phyloP scores from a whole-genome alignment of 805 yeast species.

The Isabelozyma pseudorhagii region DNA sequence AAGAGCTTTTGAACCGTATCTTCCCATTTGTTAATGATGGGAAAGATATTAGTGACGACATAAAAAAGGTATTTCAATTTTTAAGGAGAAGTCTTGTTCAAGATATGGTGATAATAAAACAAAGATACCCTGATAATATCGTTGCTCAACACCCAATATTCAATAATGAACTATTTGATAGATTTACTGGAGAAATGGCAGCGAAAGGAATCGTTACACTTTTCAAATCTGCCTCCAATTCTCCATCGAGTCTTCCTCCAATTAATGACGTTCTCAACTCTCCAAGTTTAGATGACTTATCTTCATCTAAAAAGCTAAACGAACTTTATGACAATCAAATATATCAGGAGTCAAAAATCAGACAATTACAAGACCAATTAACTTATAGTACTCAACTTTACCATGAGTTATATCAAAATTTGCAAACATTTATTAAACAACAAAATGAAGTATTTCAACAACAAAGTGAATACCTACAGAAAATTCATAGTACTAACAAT shows the following conservation, averaged over 20 bases:
- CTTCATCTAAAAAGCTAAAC: background rate
- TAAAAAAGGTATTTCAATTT: slow-evolving; percentile 12
- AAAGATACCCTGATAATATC: slow-evolving; percentile 19
- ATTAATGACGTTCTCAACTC: background rate
- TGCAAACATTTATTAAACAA: slow-evolving; percentile 10
- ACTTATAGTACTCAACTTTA: slow-evolving; percentile 9
- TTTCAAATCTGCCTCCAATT: background rate
- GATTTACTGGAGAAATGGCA: slow-evolving; percentile 5
- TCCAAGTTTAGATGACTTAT: background rate
- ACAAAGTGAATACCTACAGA: slow-evolving; percentile 13
- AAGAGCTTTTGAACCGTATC: slow-evolving; percentile 17
- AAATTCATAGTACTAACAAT: slow-evolving; percentile 9
- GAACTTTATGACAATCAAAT: background rate
- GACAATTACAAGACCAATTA: slow-evolving; percentile 11
- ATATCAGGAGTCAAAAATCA: background rate
- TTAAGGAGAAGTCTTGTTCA: slow-evolving; percentile 22
- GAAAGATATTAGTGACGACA: background rate
- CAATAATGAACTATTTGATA: slow-evolving; percentile 2
- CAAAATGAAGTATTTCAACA: slow-evolving; percentile 14
- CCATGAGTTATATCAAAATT: slow-evolving; percentile 5
- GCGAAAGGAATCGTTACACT: slow-evolving; percentile 4
- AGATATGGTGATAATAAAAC: slow-evolving; percentile 25
- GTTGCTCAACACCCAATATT: slow-evolving; percentile 23
- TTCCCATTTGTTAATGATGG: slow-evolving; percentile 23
- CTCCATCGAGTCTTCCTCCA: background rate